These are phyloP conservation scores for Ophiocordyceps camponoti-saundersi DNA, from an alignment of 2,329 filamentous ascomycete species.

Conservation along the genomic window DNA sequence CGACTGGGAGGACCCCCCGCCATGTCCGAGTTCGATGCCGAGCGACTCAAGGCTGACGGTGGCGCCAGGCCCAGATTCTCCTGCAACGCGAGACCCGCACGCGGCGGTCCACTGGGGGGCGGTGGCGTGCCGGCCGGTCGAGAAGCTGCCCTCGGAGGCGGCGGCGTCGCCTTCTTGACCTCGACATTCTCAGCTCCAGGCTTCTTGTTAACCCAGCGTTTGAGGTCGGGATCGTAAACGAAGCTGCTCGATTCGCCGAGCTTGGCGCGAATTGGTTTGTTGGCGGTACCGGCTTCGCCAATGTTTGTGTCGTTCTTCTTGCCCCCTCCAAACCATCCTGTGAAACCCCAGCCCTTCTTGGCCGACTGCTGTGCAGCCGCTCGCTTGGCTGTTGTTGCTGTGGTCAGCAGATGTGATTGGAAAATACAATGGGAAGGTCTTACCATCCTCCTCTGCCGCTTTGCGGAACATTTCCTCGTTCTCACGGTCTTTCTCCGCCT, in stretches of 20 bases:
- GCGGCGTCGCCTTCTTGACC: slow-evolving; percentile 51
- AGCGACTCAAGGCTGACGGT: slow-evolving; percentile 25
- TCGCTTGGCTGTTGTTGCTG: slow-evolving; percentile 35
- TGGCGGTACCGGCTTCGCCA: slow-evolving; percentile 23
- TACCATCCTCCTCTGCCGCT: slow-evolving; percentile 61
- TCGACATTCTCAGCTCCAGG: slow-evolving; percentile 46
- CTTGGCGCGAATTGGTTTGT: slow-evolving; percentile 74
- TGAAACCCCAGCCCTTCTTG: slow-evolving; percentile 65
- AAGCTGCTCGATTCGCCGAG: slow-evolving; percentile 87
- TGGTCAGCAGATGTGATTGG: slow-evolving; percentile 4
- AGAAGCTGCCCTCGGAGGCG: slow-evolving; percentile 51
- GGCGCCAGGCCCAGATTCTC: slow-evolving; percentile 19
- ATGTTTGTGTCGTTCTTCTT: slow-evolving; percentile 31
- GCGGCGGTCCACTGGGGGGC: slow-evolving; percentile 14
- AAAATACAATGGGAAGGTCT: slow-evolving; percentile 11
- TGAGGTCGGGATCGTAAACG: slow-evolving; percentile 86
- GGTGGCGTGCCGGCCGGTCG: slow-evolving; percentile 36
- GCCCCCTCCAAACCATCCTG: slow-evolving; percentile 67
- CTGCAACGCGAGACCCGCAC: slow-evolving; percentile 11
- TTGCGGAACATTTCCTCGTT: slow-evolving; percentile 75
- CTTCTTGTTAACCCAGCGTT: slow-evolving; percentile 98
- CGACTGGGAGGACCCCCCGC: slow-evolving; percentile 21
- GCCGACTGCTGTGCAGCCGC: slow-evolving; percentile 26
- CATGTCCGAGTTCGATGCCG: slow-evolving; percentile 28
- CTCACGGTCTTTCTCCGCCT: slow-evolving; percentile 55